These are phyloP conservation scores for Hypoxylon perforatum DNA, from an alignment of 495 filamentous ascomycete genomes.

Conservation along the genomic window DNA sequence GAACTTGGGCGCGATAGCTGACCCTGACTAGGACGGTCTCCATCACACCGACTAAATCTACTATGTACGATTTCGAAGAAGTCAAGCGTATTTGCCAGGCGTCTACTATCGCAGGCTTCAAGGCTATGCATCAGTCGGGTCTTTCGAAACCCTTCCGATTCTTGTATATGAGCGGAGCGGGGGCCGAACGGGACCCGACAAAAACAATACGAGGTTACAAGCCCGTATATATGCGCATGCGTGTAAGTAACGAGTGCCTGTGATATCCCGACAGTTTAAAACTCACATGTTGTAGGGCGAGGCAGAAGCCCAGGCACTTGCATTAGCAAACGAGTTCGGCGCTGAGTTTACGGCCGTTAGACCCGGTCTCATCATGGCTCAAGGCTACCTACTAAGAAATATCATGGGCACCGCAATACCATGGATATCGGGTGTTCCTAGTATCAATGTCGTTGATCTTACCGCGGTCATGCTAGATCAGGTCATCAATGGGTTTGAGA, in stretches of 20 bases:
- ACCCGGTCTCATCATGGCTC: conserved; percentile 52
- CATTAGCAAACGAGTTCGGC: conserved; percentile 49
- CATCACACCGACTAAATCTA: conserved; percentile 53
- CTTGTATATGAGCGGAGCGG: conserved; percentile 59
- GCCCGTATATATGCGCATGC: conserved; percentile 56
- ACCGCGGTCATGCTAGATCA: conserved; percentile 57
- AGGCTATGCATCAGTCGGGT: conserved; percentile 49
- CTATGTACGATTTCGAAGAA: conserved; percentile 50
- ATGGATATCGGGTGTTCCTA: conserved; percentile 42
- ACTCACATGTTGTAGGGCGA: conserved; percentile 48
- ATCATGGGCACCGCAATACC: conserved; percentile 22
- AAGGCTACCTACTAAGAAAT: conserved; percentile 26
- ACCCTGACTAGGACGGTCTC: conserved; percentile 54
- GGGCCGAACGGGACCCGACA: conserved; percentile 51
- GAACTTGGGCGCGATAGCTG: conserved; percentile 11
- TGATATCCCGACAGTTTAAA: background rate
- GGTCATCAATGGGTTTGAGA: conserved; percentile 56
- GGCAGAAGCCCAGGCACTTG: conserved; percentile 53
- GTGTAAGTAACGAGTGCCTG: conserved; percentile 27
- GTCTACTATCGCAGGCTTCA: conserved; percentile 53
- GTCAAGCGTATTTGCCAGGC: conserved; percentile 57
- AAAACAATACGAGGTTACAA: conserved; percentile 49
- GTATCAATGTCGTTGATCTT: conserved; percentile 52
- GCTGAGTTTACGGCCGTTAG: conserved; percentile 54
- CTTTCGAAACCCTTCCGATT: conserved; percentile 55